Conservation (phyloP, 208 protist species). For the Crithidia fasciculata region DNA sequence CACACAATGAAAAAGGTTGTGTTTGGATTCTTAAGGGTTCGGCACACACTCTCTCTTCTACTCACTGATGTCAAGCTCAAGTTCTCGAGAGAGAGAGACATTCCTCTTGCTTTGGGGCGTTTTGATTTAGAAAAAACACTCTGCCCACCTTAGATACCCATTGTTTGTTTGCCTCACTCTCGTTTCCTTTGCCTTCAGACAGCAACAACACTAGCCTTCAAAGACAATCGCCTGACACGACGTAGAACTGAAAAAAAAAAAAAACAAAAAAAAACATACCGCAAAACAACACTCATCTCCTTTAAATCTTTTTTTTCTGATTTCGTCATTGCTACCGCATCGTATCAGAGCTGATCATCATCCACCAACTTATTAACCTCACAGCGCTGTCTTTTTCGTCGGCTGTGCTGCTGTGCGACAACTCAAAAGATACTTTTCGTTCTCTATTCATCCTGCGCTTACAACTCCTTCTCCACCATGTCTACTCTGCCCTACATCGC, state of each 20-base stretch:
- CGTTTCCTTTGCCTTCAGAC: too few species aligned
- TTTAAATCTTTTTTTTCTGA: constrained; percentile 1
- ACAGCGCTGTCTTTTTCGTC: background rate
- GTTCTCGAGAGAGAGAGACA: too few species aligned
- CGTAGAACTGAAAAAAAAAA: background rate
- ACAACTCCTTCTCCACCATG: background rate
- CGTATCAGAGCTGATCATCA: background rate
- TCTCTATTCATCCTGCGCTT: background rate
- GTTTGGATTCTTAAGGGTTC: too few species aligned
- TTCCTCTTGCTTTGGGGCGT: too few species aligned
- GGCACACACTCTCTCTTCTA: too few species aligned
- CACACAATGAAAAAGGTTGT: too few species aligned
- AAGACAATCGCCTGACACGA: too few species aligned
- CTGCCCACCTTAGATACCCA: too few species aligned
- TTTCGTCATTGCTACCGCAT: background rate
- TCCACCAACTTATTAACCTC: background rate
- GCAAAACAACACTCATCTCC: background rate
- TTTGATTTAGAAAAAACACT: too few species aligned
- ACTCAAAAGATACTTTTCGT: background rate
- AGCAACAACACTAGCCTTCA: too few species aligned
- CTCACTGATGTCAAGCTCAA: too few species aligned
- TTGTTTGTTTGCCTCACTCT: too few species aligned
- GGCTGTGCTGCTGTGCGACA: background rate
- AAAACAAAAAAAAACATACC: background rate
- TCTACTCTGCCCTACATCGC: constrained; percentile 27